Conservation (phyloP, 345 rosid species). For the Melastoma malabathricum region DNA sequence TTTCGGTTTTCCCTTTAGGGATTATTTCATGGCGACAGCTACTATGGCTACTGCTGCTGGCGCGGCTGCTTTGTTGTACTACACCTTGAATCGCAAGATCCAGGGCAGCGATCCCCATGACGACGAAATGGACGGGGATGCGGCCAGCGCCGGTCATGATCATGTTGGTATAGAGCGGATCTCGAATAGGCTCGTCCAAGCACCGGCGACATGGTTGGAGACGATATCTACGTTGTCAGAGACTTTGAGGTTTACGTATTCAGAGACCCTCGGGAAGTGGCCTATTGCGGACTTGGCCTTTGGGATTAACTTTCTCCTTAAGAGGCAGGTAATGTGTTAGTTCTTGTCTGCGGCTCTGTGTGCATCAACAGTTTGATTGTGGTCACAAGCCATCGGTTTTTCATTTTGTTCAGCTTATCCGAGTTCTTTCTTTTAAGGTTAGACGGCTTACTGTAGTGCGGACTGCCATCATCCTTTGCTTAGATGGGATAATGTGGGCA, state of each 20-base stretch:
- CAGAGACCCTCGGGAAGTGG: conserved; percentile 97
- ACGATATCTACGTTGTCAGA: conserved; percentile 86
- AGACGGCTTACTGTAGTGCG: too few species aligned
- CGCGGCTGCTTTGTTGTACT: conserved; percentile 86
- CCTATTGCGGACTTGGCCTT: conserved; percentile 95
- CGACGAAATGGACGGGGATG: conserved; percentile 22
- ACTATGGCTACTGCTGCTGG: conserved; percentile 99
- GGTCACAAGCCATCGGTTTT: too few species aligned
- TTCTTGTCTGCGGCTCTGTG: not conserved
- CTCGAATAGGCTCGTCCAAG: conserved; percentile 68
- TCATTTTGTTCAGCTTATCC: too few species aligned
- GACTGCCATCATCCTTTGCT: too few species aligned
- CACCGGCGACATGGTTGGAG: conserved; percentile 93
- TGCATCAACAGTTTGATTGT: too few species aligned
- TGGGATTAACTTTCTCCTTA: conserved; percentile 79
- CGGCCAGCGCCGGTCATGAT: conserved; percentile 14
- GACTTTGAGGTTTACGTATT: conserved; percentile 91
- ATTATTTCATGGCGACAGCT: conserved; percentile 73
- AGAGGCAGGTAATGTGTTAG: conserved; percentile 67
- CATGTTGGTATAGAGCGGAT: conserved; percentile 54
- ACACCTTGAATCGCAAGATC: conserved; percentile 63
- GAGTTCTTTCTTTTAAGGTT: too few species aligned
- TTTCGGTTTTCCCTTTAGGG: not conserved
- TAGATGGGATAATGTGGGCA: not conserved
- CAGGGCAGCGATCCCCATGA: conserved; percentile 14